phyloP scores from a whole-genome alignment of 805 yeast genomes.

The Ogataea wickerhamii region DNA sequence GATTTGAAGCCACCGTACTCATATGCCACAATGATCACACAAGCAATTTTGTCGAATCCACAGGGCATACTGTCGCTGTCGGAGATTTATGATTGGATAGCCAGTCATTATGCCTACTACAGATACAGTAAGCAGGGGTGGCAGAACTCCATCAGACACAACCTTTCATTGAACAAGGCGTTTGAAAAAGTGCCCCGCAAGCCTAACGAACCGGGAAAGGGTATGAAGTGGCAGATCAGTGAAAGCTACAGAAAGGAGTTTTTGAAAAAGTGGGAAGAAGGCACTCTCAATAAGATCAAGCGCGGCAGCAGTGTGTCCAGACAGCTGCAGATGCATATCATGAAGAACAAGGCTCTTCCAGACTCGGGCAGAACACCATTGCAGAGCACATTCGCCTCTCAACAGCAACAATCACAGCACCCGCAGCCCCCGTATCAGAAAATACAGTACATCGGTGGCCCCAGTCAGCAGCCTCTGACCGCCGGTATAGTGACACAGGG shows the following conservation, averaged over 20 bases:
- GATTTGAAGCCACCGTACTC: conserved; percentile 96
- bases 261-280: conserved; percentile 71
- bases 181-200: conserved; percentile 95
- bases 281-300: conserved; percentile 68
- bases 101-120: conserved; percentile 85
- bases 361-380: conserved; percentile 36
- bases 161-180: conserved; percentile 90
- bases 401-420: conserved; percentile 12
- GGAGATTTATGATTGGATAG: conserved; percentile 90
- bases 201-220: conserved; percentile 97
- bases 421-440: conserved; percentile 2
- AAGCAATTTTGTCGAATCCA: conserved; percentile 83
- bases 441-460: conserved; percentile 3
- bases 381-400: conserved; percentile 5
- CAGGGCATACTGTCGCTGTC: conserved; percentile 87
- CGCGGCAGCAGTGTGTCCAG: conserved; percentile 80
- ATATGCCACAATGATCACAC: conserved; percentile 97
- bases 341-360: conserved; percentile 52
- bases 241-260: conserved; percentile 83
- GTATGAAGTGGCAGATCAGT: conserved; percentile 98
- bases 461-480: not conserved
- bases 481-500: not conserved
- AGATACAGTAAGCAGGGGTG: conserved; percentile 92
- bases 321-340: conserved; percentile 72
- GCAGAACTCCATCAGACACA: conserved; percentile 98